A percentile compares a stretch with the other conserved stretches of the same genome.
phyloP scores from a whole-genome alignment of 129 eudicot genomes.

The Dittrichia graveolens region DNA sequence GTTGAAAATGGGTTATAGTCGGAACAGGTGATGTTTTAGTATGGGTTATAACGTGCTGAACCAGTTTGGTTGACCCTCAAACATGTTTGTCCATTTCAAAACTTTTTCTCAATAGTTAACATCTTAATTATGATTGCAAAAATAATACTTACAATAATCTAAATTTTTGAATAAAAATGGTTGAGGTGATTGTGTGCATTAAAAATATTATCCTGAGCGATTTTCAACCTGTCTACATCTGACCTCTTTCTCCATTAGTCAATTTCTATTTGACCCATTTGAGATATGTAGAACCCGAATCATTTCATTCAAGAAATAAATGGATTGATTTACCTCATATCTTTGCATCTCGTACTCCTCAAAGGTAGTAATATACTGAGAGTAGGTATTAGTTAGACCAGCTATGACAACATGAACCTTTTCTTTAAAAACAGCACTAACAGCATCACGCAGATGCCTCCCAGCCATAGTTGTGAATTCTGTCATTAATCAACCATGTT shows the following conservation, averaged over 20 bases:
- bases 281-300: not conserved
- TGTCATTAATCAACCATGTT: conserved; percentile 37
- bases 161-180: not conserved
- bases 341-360: conserved; percentile 92
- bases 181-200: not conserved
- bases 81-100: not conserved
- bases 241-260: not conserved
- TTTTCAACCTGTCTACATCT: not conserved
- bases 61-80: not conserved
- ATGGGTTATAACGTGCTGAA: not conserved
- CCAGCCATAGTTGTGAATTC: conserved; percentile 99
- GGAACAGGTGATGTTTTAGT: not conserved
- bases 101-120: not conserved
- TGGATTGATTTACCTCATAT: conserved; percentile 70
- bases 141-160: not conserved
- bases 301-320: not conserved
- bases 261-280: not conserved
- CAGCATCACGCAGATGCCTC: conserved; percentile 95
- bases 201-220: too few relatives aligned
- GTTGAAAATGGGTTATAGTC: not conserved
- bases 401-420: conserved; percentile 85
- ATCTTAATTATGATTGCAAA: not conserved
- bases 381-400: conserved; percentile 92
- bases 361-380: conserved; percentile 84
- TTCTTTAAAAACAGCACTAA: conserved; percentile 61